Evolutionary conservation across 1,284 basidiomycete genomes (phyloP).

Genomic region (Tilletiopsis washingtonensis): DNA sequence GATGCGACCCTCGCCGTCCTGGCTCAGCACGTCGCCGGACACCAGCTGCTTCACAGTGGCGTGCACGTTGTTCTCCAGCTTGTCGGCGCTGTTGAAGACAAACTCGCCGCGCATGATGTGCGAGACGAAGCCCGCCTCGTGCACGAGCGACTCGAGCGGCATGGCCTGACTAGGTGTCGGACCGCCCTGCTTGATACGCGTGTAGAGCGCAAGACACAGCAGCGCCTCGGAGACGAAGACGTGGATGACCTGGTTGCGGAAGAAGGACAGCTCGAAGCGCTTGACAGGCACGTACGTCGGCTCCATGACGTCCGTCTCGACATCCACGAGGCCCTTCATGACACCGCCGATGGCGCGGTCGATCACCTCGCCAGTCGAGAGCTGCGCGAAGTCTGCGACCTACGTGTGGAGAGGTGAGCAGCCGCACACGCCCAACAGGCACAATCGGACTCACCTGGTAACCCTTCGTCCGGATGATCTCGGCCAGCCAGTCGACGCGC

Average conservation of each 20-base stretch:
- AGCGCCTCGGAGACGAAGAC: slow-evolving; percentile 40
- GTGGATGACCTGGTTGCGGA: slow-evolving; percentile 48
- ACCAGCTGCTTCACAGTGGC: slow-evolving; percentile 31
- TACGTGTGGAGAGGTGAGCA: not conserved
- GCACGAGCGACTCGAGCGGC: slow-evolving; percentile 25
- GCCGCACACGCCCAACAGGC: slow-evolving; percentile 8
- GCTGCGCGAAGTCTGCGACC: no score
- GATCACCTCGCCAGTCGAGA: slow-evolving; percentile 39
- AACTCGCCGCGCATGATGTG: slow-evolving; percentile 47
- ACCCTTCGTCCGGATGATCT: slow-evolving; percentile 42
- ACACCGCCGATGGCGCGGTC: slow-evolving; percentile 40
- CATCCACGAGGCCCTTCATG: slow-evolving; percentile 45
- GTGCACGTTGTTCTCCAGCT: slow-evolving; percentile 42
- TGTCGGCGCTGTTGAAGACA: slow-evolving; percentile 41
- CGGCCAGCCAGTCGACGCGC: slow-evolving; percentile 42
- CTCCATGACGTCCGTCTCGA: slow-evolving; percentile 46
- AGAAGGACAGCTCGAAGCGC: slow-evolving; percentile 48
- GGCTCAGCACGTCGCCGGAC: slow-evolving; percentile 5
- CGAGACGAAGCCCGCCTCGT: slow-evolving; percentile 43
- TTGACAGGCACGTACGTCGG: slow-evolving; percentile 44
- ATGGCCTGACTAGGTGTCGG: slow-evolving; percentile 42
- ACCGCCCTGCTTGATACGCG: slow-evolving; percentile 47
- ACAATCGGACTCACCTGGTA: slow-evolving; percentile 48
- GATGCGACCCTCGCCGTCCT: slow-evolving; percentile 7
- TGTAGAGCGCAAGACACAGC: slow-evolving; percentile 41